Conservation (phyloP, 345 rosid genomes). For the Aquilaria yunnanensis region DNA sequence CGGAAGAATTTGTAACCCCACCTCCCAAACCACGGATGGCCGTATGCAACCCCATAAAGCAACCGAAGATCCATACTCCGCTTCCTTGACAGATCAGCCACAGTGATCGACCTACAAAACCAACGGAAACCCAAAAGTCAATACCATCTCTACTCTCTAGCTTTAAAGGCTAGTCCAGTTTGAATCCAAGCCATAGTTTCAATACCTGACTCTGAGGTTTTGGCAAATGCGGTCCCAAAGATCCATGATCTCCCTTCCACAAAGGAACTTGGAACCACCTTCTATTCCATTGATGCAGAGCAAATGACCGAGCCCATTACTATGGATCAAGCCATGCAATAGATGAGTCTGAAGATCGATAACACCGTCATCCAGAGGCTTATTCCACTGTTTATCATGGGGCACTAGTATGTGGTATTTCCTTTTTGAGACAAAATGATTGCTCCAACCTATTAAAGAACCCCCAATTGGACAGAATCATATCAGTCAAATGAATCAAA, state of each 20-base stretch:
- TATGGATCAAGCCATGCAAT: constrained; percentile 80
- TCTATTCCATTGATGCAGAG: constrained; percentile 73
- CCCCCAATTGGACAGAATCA: background rate
- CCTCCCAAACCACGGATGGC: constrained; percentile 84
- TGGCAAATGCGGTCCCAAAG: constrained; percentile 84
- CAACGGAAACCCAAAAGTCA: background rate
- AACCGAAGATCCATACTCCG: constrained; percentile 68
- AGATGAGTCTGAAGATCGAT: constrained; percentile 58
- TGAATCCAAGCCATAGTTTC: background rate
- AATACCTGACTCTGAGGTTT: constrained; percentile 49
- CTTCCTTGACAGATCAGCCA: constrained; percentile 69
- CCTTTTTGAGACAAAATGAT: constrained; percentile 54
- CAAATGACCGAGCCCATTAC: constrained; percentile 84
- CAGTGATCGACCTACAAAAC: constrained; percentile 52
- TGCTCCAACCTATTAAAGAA: constrained; percentile 60
- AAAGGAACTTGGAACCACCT: constrained; percentile 62
- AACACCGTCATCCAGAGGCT: constrained; percentile 42
- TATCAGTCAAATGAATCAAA: background rate
- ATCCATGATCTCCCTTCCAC: constrained; percentile 71
- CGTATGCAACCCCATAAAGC: constrained; percentile 76
- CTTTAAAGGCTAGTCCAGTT: background rate
- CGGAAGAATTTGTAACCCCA: constrained; percentile 78
- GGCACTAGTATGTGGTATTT: constrained; percentile 80
- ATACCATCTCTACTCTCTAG: background rate
- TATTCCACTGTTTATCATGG: constrained; percentile 47